Evolutionary conservation across 306 rosid genomes (phyloP), one percentile per base, ranked within the genome.

Genomic region (Elaeagnus macrophylla): DNA sequence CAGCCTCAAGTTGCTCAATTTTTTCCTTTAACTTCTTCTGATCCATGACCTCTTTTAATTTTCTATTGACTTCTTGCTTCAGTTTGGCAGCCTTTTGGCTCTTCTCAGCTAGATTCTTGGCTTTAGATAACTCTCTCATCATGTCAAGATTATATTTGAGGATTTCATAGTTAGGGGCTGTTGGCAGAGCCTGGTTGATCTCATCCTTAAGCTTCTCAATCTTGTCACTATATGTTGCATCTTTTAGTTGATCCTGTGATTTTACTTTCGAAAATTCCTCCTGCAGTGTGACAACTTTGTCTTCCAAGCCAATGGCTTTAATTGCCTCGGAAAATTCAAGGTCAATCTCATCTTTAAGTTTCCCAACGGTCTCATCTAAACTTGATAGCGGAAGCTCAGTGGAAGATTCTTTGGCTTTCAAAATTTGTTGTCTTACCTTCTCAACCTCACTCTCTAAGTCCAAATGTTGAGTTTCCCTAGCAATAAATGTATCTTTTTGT

Each of bases 291-390:
- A 17, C 73, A 65, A 84, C 66, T 69, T 72, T 76, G 41, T 80
- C 85, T 42, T 77, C 57, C 60, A 91, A 67, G 49, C 94, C 94
- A 59, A 66, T 2, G 65, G 82, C 67, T 59, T 82, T 78, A 51
- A 68, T 72, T 10, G 87, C 94, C 81, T 76, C 81, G 0, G 74
- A 56, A 67, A 72, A 81, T 69, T 80, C 97, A 37, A 32, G 71
- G 65, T 76, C 76, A 59, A 83, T 75, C 62, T 79, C 94, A 69
- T 35, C 81, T 66, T 65, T 67, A 65, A 90, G 69, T 59, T 86
- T 74, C 61, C 68, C 62, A 25, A 90, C 70, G 64, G 76, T 67
- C 75, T 78, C 72, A 42, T 83, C 76, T 47, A 83, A 60, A 65
- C 56, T 71, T 51, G 69, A 48, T 58, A 59, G 57, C 44, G 88